Evolutionary conservation across 2,329 filamentous ascomycete genomes (phyloP).

Genomic region (Colletotrichum orchidophilum): DNA sequence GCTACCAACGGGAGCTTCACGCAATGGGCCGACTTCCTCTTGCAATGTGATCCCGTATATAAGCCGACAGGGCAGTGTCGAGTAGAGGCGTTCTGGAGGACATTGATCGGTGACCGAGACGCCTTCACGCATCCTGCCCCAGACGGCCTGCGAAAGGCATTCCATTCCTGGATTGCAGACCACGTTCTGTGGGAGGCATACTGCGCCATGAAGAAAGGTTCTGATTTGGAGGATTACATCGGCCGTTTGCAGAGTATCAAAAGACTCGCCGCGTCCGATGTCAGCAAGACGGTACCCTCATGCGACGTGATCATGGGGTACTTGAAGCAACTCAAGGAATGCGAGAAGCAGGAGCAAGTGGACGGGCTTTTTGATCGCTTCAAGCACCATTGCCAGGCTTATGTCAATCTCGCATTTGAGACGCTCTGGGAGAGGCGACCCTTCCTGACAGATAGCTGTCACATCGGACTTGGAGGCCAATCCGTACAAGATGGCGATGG

Average conservation of each 20-base stretch:
- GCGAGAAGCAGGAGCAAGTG: not conserved
- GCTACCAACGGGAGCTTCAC: slow-evolving; percentile 20
- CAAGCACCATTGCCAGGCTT: slow-evolving; percentile 14
- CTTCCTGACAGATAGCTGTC: slow-evolving; percentile 6
- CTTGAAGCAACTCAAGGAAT: slow-evolving; percentile 1
- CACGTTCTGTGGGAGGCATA: slow-evolving; percentile 22
- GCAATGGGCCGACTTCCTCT: slow-evolving; percentile 27
- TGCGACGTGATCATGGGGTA: not conserved
- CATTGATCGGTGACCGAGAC: slow-evolving; percentile 39
- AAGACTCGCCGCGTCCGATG: slow-evolving; percentile 1
- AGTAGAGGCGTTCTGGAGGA: slow-evolving; percentile 41
- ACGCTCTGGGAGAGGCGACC: slow-evolving; percentile 25
- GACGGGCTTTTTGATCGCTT: slow-evolving; percentile 4
- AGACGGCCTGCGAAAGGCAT: not conserved
- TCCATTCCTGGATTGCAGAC: slow-evolving; percentile 21
- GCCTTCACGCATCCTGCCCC: slow-evolving; percentile 11
- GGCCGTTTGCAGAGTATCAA: slow-evolving; percentile 5
- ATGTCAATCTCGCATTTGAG: slow-evolving; percentile 21
- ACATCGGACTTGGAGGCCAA: slow-evolving; percentile 17
- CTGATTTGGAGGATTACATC: not conserved
- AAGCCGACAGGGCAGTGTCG: slow-evolving; percentile 36
- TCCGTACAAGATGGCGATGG: slow-evolving; percentile 11
- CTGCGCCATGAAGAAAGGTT: slow-evolving; percentile 5
- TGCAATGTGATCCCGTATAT: slow-evolving; percentile 37
- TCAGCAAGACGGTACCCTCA: slow-evolving; percentile 7